A percentile compares a stretch with the other conserved stretches of the same genome.
These are phyloP conservation scores for Agarophyton chilense DNA, from an alignment of 23 red algal species.

Conservation along the genomic window DNA sequence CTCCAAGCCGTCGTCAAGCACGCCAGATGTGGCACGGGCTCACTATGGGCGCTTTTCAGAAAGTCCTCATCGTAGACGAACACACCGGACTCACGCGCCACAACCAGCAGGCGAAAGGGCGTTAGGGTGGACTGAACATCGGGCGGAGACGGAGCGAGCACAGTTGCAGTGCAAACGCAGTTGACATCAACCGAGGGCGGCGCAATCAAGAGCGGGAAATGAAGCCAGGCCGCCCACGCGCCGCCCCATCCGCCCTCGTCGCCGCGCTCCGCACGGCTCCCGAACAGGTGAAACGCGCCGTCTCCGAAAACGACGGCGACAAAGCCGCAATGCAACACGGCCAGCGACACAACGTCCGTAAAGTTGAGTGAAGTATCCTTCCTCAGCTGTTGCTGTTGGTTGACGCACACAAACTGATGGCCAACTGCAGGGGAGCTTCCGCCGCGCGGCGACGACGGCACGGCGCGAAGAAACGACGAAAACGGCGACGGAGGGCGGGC, in stretches of 20 bases:
- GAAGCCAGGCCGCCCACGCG: not conserved
- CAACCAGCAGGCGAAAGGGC: not conserved
- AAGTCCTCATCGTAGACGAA: not conserved
- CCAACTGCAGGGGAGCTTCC: not conserved
- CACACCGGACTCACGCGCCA: not conserved
- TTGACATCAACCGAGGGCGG: not conserved
- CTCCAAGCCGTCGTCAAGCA: slow-evolving; percentile 1
- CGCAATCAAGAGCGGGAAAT: not conserved
- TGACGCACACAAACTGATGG: slow-evolving; percentile 4
- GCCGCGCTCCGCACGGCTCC: not conserved
- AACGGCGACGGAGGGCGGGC: not conserved
- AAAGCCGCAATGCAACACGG: slow-evolving; percentile 8
- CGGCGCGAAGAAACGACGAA: not conserved
- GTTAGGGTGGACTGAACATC: not conserved
- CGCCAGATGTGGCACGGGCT: not conserved
- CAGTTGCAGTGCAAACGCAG: not conserved
- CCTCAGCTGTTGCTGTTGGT: not conserved
- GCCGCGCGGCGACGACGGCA: not conserved
- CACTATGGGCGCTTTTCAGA: not conserved
- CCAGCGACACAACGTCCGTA: not conserved
- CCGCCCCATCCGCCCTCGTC: slow-evolving; percentile 4
- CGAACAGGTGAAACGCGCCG: slow-evolving; percentile 4
- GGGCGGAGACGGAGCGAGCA: not conserved
- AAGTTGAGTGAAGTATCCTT: slow-evolving; percentile 6
- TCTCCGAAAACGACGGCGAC: not conserved